phyloP scores from a whole-genome alignment of 257 asterid genomes.

The Nicotiana knightiana region DNA sequence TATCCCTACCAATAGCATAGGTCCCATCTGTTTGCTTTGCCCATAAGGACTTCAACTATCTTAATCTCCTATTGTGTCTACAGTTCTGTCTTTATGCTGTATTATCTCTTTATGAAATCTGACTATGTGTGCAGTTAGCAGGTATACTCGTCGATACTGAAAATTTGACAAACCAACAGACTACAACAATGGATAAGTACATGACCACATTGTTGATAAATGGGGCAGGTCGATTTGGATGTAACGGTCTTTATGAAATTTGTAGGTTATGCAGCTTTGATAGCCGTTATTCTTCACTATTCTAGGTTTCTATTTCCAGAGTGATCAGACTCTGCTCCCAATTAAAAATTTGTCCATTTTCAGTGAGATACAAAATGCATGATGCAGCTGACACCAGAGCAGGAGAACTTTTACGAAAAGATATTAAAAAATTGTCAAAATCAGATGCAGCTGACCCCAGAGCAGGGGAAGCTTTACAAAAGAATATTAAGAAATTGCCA shows the following conservation, averaged over 20 bases:
- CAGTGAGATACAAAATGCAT: slow-evolving; percentile 56
- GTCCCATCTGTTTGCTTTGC: not conserved
- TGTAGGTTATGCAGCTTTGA: slow-evolving; percentile 29
- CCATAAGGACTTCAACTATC: not conserved
- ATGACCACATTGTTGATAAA: slow-evolving; percentile 68
- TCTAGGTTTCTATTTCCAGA: slow-evolving; percentile 3
- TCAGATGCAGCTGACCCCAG: slow-evolving; percentile 6
- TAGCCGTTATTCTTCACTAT: not conserved
- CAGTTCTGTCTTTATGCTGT: not conserved
- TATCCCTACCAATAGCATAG: not conserved
- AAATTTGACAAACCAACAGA: slow-evolving; percentile 43
- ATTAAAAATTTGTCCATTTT: slow-evolving; percentile 1
- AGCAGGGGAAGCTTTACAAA: slow-evolving; percentile 36
- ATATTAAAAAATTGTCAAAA: not conserved
- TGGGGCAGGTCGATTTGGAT: slow-evolving; percentile 89
- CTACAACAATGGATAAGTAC: slow-evolving; percentile 69
- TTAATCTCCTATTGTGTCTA: not conserved
- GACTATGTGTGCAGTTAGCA: slow-evolving; percentile 45
- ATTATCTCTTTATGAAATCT: not conserved
- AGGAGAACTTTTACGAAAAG: slow-evolving; percentile 3
- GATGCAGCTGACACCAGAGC: slow-evolving; percentile 1
- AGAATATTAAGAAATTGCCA: slow-evolving; percentile 35
- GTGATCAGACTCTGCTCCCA: not conserved
- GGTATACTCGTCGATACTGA: slow-evolving; percentile 82
- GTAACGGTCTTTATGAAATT: slow-evolving; percentile 66